Evolutionary conservation across 1,139 yeast genomes (phyloP).

Genomic region (Pichia sp.): DNA sequence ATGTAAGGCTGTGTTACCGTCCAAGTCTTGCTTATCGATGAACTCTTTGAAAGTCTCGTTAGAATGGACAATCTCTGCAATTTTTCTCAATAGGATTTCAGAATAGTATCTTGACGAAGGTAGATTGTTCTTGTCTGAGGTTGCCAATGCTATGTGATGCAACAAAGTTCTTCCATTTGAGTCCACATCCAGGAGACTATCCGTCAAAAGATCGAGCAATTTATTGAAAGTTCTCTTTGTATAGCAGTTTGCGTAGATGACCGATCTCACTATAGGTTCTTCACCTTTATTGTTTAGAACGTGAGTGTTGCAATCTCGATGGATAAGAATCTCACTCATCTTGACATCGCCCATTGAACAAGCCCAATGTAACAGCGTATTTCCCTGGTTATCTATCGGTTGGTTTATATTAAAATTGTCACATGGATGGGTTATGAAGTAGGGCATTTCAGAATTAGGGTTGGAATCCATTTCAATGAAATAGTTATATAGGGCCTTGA

Average conservation of each 20-base stretch:
- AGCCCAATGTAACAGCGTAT: conserved; percentile 59
- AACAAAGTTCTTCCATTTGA: conserved; percentile 63
- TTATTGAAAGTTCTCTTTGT: conserved; percentile 46
- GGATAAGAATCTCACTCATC: conserved; percentile 46
- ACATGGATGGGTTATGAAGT: conserved; percentile 28
- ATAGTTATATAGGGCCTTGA: conserved; percentile 31
- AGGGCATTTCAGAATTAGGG: conserved; percentile 25
- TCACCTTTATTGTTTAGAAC: conserved; percentile 48
- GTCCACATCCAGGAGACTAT: conserved; percentile 55
- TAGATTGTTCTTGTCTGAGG: conserved; percentile 54
- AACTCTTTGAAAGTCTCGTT: conserved; percentile 57
- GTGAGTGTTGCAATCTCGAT: conserved; percentile 37
- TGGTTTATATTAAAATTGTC: conserved; percentile 46
- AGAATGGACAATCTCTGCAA: conserved; percentile 53
- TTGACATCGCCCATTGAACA: conserved; percentile 55
- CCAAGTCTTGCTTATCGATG: conserved; percentile 70
- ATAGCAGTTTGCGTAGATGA: conserved; percentile 49
- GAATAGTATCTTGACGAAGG: conserved; percentile 78
- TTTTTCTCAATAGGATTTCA: conserved; percentile 68
- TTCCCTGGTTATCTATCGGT: conserved; percentile 54
- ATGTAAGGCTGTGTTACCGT: conserved; percentile 88
- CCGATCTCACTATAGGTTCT: conserved; percentile 55
- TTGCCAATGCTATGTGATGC: conserved; percentile 76
- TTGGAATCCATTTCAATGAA: conserved; percentile 33
- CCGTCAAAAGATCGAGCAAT: conserved; percentile 43